phyloP scores from a whole-genome alignment of 805 yeast genomes.

The Saccharomycopsis fibuligera region DNA sequence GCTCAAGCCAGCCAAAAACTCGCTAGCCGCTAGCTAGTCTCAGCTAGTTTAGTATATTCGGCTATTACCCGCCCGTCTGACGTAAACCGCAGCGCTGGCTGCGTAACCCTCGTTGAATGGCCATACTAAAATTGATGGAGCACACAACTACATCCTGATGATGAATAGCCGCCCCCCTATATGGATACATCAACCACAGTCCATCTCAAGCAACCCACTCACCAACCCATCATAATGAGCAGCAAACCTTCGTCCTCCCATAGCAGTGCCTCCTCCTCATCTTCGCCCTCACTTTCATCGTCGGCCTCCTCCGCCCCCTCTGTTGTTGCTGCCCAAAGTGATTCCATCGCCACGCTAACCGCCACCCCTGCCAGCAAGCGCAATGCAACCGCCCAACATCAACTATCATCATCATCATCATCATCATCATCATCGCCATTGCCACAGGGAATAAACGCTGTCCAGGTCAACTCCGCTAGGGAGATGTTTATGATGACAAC shows the following conservation, averaged over 20 bases:
- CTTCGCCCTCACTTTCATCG: neutral
- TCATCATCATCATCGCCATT: too few species aligned
- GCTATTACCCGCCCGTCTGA: neutral
- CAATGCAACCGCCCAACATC: too few species aligned
- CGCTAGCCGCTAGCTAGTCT: too few species aligned
- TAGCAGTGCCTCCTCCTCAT: neutral
- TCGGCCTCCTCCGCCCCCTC: neutral
- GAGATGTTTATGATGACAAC: slow-evolving; percentile 51
- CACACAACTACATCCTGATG: neutral
- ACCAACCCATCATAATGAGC: neutral
- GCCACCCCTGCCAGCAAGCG: too few species aligned
- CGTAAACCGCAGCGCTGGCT: neutral
- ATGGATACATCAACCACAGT: neutral
- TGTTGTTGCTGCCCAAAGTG: neutral
- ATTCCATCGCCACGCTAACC: neutral
- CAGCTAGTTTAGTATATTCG: neutral
- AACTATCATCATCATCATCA: too few species aligned
- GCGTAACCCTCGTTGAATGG: neutral
- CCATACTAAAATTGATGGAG: neutral
- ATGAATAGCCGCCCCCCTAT: neutral
- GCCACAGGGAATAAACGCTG: slow-evolving; percentile 51
- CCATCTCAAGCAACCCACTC: neutral
- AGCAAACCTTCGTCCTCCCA: neutral
- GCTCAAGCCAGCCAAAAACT: too few species aligned
- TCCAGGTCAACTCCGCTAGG: slow-evolving; percentile 56